Evolutionary conservation across 805 yeast species (phyloP), one percentile per base, ranked within the genome.

Genomic region (Schizosaccharomyces japonicus): DNA sequence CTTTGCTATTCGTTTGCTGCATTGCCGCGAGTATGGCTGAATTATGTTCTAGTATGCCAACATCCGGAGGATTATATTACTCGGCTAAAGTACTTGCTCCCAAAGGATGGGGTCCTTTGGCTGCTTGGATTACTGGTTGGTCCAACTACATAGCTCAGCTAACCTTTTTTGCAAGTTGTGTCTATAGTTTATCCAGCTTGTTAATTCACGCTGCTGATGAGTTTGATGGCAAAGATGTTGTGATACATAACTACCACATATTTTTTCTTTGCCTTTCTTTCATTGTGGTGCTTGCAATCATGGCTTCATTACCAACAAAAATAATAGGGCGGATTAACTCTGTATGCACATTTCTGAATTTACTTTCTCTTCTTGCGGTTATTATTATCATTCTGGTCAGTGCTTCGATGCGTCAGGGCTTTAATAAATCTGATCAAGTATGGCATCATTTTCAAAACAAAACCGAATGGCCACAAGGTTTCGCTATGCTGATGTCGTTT

Each of bases 111-210:
- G 69, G 69, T 15, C 71, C 78, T 1, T 58, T 71, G 23, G 61
- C 72, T 47, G 71, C 80, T 3, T 75, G 79, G 79, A 56, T 69
- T 46, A 72, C 75, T 6, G 75, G 79, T 50, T 75, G 77, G 72
- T 64, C 75, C 25, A 75, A 75, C 62, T 75, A 75, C 72, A 56
- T 75, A 55, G 73, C 74, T 51, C 79, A 74, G 55, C 68, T 75
- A 50, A 75, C 80, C 3, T 71, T 70, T 5, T 66, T 76, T 11
- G 78, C 79, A 0, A 70, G 78, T 2, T 70, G 78, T 2, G 76
- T 75, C 39, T 72, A 69, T 53, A 75, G 69, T 49, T 63, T 71
- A 28, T 67, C 74, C 47, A 78, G 79, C 4, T 56, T 67, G 46
- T 63, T 75, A 69, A 71, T 75, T 48, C 62, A 72, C 55, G 75